Base-by-base conservation (phyloP, 2,329 filamentous ascomycete species). In the Stemphylium beticola region DNA sequence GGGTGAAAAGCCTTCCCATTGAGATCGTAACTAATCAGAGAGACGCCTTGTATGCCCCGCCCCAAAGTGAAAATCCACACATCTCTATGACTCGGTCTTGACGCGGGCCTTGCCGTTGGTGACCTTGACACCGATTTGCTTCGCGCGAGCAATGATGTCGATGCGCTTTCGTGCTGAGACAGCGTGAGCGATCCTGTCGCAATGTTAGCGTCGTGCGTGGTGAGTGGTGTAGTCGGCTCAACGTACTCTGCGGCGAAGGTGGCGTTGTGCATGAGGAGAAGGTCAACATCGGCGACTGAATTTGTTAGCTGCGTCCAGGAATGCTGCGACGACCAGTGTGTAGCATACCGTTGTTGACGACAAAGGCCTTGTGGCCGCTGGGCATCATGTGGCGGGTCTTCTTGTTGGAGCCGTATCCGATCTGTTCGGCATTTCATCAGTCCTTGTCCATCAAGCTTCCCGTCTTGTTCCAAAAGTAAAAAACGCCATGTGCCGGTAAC, bases 251-350 rank as follows among this genome's bases (percentile, higher is more conserved):
- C 95, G 79, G 95, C 95, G 83, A 91, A 97, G 82, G 92, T 96
- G 80, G 90, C 89, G 91, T 98, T 98, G 90, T 99, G 95, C 95
- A 99, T 99, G 75, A 99, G 86, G 77, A 99, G 89, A 64, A 99
- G 90, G 82, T 99, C 93, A 77, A 99, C 89, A 74, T 99, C 95
- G 79, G 89, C 87, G 81, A 67, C 69, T 71, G 87, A 44, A 29
- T 45, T 18, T 17, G 26, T 72, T 73, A 74, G 68, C 55, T 44
- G 17, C 3, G 15, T 47, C 34, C 52, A 11, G 8, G n/a, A 7
- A 6, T 14, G 24, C 46, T 22, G 29, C 29, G 15, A 20, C 9
- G 33, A 22, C 24, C 15, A 14, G 29, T 20, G 34, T 24, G 7
- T 20, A 22, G 48, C 70, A 55, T 72, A 73, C 70, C 81, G 87